These are phyloP conservation scores for Protea cynaroides DNA, from an alignment of 164 flowering plant species.

Conservation along the genomic window DNA sequence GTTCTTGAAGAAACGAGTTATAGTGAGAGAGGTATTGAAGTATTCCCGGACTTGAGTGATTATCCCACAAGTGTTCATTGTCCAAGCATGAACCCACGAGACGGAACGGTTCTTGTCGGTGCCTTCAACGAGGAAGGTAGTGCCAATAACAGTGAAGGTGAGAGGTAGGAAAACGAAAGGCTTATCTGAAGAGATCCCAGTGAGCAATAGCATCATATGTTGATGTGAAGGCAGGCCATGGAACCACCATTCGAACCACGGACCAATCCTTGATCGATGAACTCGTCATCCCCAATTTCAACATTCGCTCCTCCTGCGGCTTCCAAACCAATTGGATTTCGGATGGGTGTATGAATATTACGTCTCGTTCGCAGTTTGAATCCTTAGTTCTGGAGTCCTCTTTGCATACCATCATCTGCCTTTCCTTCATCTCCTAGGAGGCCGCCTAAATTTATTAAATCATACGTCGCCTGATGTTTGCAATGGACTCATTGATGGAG, in stretches of 20 bases:
- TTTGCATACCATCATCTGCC: no score
- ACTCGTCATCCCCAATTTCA: conserved; percentile 20
- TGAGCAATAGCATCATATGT: conserved; percentile 33
- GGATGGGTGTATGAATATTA: conserved; percentile 51
- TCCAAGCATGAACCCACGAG: conserved; percentile 86
- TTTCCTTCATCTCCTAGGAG: no score
- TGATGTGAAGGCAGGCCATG: conserved; percentile 92
- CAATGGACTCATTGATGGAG: no score
- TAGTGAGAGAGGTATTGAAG: conserved; percentile 74
- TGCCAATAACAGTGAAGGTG: conserved; percentile 40
- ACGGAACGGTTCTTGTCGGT: conserved; percentile 37
- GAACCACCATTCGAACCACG: conserved; percentile 93
- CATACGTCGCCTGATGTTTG: no score
- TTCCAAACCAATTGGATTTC: conserved; percentile 42
- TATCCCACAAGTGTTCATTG: conserved; percentile 52
- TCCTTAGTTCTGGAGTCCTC: conserved; percentile 14
- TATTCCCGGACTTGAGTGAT: conserved; percentile 77
- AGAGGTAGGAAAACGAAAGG: conserved; percentile 39
- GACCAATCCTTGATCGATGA: conserved; percentile 22
- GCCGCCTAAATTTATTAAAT: no score
- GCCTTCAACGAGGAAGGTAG: conserved; percentile 67
- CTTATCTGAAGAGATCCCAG: conserved; percentile 3
- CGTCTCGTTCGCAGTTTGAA: conserved; percentile 43
- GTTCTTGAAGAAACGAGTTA: conserved; percentile 37
- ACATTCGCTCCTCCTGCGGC: conserved; percentile 39